Evolutionary conservation across 768 basidiomycete species (phyloP), one percentile per base, ranked within the genome.

Genomic region (Asterophora lycoperdoides): DNA sequence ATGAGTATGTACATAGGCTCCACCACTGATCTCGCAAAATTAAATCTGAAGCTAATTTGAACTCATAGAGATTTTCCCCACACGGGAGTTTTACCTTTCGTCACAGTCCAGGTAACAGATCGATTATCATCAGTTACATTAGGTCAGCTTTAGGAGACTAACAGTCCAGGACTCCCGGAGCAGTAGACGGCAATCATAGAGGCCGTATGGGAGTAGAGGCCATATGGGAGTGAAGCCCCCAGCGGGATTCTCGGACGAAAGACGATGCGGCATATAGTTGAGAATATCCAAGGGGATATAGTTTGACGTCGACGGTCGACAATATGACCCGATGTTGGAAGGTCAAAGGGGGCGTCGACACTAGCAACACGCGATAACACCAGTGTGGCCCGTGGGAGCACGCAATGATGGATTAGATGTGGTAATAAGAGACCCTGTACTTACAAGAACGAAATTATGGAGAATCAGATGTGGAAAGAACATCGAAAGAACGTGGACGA

Each of bases 381-480:
- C 39, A 30, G 34, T 38, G 34, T n/a, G n/a, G n/a, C n/a, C n/a
- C n/a, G n/a, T n/a, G n/a, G 30, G 32, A 48, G 37, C 45, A 36
- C 46, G 40, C 48, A 45, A 44, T 52, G 49, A 54, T 54, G 49
- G 38, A 56, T 59, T 54, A 57, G 49, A 48, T 51, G 48, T 35
- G 23, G 45, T 45, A 49, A 43, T 51, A 52, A 44, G 41, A 19
- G 41, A 19, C 42, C 49, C 48, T 48, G 50, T 55, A n/a, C n/a
- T n/a, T n/a, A 53, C 49, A 55, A 49, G 33, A 48, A 49, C 30
- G 15, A 30, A 49, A 41, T 40, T 51, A 59, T 44, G 46, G 39
- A 54, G n/a, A n/a, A n/a, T n/a, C n/a, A n/a, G 28, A 49, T 10
- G 18, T 53, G 40, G 23, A 47, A 47, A 50, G 36, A 47, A 54